phyloP scores from a whole-genome alignment of 78 protist species.

The Andalucia godoyi region DNA sequence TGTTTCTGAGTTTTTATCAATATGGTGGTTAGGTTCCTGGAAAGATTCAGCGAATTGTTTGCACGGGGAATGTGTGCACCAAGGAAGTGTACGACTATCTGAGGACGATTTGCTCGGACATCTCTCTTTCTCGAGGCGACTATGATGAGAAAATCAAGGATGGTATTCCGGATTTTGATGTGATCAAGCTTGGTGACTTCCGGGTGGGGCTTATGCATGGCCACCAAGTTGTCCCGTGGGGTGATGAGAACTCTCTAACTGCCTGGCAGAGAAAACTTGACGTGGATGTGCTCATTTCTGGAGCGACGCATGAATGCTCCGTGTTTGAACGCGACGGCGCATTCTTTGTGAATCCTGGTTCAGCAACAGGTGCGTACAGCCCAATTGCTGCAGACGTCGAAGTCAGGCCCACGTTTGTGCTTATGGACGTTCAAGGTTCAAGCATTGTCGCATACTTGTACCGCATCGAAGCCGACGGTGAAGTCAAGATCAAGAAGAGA shows the following conservation, averaged over 20 bases:
- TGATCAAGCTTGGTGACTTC: slow-evolving; percentile 78
- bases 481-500: slow-evolving; percentile 54
- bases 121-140: slow-evolving; percentile 84
- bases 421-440: slow-evolving; percentile 85
- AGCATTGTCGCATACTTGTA: slow-evolving; percentile 45
- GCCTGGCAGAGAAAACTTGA: slow-evolving; percentile 88
- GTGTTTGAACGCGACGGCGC: slow-evolving; percentile 61
- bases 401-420: slow-evolving; percentile 76
- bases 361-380: slow-evolving; percentile 92
- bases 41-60: slow-evolving; percentile 82
- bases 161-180: slow-evolving; percentile 44
- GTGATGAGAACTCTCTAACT: slow-evolving; percentile 71
- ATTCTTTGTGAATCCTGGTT: slow-evolving; percentile 94
- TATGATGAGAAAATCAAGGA: slow-evolving; percentile 68
- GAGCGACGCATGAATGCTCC: slow-evolving; percentile 78
- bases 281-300: slow-evolving; percentile 86
- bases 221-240: slow-evolving; percentile 90
- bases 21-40: slow-evolving; percentile 80
- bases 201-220: slow-evolving; percentile 96
- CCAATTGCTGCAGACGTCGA: slow-evolving; percentile 55
- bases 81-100: slow-evolving; percentile 76
- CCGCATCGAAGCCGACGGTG: slow-evolving; percentile 31
- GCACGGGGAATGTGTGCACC: slow-evolving; percentile 93
- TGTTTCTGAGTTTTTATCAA: neutral
- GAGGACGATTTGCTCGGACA: slow-evolving; percentile 68